A percentile compares a stretch with the other conserved stretches of the same genome.
These are phyloP conservation scores for Cucurbita moschata DNA, from an alignment of 306 rosid genomes.

Conservation along the genomic window DNA sequence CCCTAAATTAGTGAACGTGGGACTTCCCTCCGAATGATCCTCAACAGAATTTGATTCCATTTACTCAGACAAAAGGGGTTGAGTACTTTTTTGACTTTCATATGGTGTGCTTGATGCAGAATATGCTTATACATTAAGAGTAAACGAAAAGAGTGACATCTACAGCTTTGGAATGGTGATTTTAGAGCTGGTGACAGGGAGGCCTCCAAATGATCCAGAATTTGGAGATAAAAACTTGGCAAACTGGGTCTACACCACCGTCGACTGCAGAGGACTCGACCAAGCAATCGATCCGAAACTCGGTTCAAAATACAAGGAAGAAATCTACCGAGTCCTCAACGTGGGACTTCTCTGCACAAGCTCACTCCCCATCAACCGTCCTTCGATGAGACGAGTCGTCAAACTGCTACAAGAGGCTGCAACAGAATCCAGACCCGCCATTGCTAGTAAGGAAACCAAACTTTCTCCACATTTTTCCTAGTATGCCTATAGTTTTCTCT, in stretches of 20 bases:
- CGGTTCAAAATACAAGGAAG: slow-evolving; percentile 26
- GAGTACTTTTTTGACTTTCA: not conserved
- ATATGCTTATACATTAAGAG: slow-evolving; percentile 61
- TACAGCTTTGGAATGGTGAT: slow-evolving; percentile 74
- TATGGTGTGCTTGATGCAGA: slow-evolving; percentile 28
- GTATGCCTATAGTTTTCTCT: slow-evolving; percentile 4
- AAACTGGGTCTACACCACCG: slow-evolving; percentile 38
- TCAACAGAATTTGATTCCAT: not conserved
- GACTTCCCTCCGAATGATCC: too few relatives aligned
- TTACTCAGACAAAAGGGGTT: not conserved
- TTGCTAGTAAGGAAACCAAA: slow-evolving; percentile 19
- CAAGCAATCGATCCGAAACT: slow-evolving; percentile 39
- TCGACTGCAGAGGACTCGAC: slow-evolving; percentile 33
- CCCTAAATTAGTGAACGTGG: too few relatives aligned
- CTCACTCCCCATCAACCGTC: slow-evolving; percentile 47
- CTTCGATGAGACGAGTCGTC: slow-evolving; percentile 66
- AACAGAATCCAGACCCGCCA: slow-evolving; percentile 18
- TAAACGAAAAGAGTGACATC: slow-evolving; percentile 73
- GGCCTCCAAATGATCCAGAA: slow-evolving; percentile 41
- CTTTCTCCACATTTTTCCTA: slow-evolving; percentile 51
- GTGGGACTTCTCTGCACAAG: slow-evolving; percentile 47
- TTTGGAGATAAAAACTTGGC: slow-evolving; percentile 49
- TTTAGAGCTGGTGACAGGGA: slow-evolving; percentile 65
- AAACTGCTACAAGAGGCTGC: slow-evolving; percentile 44
- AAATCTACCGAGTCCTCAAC: slow-evolving; percentile 32